Percentiles rank a stretch among this genome's conserved stretches.
phyloP scores from a whole-genome alignment of 192 early-diverging fungal species.

The Haplosporangium gracile region DNA sequence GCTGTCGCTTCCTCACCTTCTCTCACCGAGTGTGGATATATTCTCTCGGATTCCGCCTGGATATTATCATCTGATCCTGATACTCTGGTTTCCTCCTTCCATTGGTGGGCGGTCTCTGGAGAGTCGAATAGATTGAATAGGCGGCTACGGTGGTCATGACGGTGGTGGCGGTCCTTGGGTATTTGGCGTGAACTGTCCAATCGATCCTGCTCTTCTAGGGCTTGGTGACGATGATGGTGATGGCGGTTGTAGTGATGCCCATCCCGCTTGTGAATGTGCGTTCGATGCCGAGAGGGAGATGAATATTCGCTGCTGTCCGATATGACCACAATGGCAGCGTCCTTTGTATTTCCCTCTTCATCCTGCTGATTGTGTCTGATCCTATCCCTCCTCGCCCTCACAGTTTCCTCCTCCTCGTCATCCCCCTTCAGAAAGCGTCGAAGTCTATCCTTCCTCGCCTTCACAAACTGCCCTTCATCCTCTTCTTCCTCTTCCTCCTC shows the following conservation, averaged over 20 bases:
- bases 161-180: not conserved
- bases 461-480: too few relatives aligned
- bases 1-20: too few relatives aligned
- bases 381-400: too few relatives aligned
- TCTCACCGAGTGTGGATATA: not conserved
- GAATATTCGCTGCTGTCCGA: not conserved
- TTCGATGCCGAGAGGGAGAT: not conserved
- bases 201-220: not conserved
- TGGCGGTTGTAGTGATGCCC: not conserved
- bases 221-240: not conserved
- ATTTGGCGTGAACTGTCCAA: not conserved
- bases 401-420: too few relatives aligned
- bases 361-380: too few relatives aligned
- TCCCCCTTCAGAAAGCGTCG: not conserved
- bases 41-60: not conserved
- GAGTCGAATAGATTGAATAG: not conserved
- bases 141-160: not conserved
- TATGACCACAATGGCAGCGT: too few relatives aligned
- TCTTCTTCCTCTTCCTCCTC: not conserved
- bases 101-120: not conserved
- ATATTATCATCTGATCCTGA: not conserved
- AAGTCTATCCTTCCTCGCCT: too few relatives aligned
- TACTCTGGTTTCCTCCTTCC: not conserved
- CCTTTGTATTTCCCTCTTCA: too few relatives aligned
- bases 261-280: not conserved